These are phyloP conservation scores for Trypanosoma cruzi DNA, from an alignment of 208 protist genomes.

Conservation along the genomic window DNA sequence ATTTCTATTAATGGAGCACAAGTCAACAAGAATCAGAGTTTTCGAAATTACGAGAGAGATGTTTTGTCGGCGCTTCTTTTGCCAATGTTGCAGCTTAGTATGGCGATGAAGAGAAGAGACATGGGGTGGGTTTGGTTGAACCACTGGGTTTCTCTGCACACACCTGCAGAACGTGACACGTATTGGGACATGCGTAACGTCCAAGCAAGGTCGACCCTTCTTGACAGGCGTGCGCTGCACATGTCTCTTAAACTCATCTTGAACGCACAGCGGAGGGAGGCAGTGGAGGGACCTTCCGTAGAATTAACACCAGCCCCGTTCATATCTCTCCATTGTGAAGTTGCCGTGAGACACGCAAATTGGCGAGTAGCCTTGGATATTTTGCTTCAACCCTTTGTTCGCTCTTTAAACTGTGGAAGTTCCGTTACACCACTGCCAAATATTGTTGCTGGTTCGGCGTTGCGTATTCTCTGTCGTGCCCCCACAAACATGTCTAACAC, in stretches of 20 bases:
- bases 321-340: conserved; percentile 41
- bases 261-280: not conserved
- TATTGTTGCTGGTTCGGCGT: conserved; percentile 34
- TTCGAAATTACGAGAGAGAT: conserved; percentile 40
- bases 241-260: conserved; percentile 29
- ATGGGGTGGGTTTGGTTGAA: conserved; percentile 53
- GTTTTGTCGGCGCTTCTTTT: conserved; percentile 54
- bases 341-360: conserved; percentile 44
- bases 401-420: conserved; percentile 15
- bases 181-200: conserved; percentile 41
- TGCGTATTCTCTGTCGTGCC: conserved; percentile 47
- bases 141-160: conserved; percentile 41
- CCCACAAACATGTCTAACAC: conserved; percentile 75
- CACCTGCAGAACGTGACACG: conserved; percentile 26
- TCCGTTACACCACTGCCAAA: conserved; percentile 25
- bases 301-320: not conserved
- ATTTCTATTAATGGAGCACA: not conserved
- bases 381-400: conserved; percentile 30
- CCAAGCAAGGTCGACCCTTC: conserved; percentile 45
- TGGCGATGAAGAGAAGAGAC: conserved; percentile 32
- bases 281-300: not conserved
- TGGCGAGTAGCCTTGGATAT: conserved; percentile 53
- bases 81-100: conserved; percentile 51
- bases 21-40: not conserved
- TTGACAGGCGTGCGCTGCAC: conserved; percentile 35